phyloP scores from a whole-genome alignment of 108 stramenopile genomes.

The Discostella stelligeroides region DNA sequence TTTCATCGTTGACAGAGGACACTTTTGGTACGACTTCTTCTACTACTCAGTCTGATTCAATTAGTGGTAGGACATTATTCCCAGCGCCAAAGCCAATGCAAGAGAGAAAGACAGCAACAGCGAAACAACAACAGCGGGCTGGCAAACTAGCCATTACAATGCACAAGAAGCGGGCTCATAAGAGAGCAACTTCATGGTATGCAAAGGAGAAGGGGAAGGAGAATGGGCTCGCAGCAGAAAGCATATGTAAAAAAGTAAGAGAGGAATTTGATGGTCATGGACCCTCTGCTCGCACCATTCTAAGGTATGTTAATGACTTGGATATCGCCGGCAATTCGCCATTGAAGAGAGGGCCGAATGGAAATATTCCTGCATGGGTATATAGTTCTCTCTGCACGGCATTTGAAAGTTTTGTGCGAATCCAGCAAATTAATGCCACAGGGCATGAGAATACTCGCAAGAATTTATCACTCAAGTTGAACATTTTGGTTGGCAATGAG shows the following conservation, averaged over 20 bases:
- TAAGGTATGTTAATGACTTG: neutral
- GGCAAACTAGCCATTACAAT: neutral
- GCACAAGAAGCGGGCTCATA: neutral
- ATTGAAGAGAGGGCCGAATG: neutral
- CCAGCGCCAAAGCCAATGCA: neutral
- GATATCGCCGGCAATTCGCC: neutral
- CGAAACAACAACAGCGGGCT: neutral
- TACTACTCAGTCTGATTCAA: too few species aligned
- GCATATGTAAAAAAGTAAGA: neutral
- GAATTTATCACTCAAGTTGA: neutral
- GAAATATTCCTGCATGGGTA: neutral
- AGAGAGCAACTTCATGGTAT: conserved; percentile 1
- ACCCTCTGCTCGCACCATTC: conserved; percentile 4
- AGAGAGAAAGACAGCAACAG: neutral
- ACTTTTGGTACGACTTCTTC: too few species aligned
- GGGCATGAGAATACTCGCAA: conserved; percentile 4
- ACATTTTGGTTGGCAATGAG: neutral
- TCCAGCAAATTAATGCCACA: conserved; percentile 4
- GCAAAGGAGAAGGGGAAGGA: neutral
- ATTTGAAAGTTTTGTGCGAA: neutral
- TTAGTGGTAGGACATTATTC: neutral
- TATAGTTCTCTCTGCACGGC: neutral
- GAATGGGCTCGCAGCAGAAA: neutral
- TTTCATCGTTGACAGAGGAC: too few species aligned
- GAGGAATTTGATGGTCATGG: conserved; percentile 4